Base-by-base conservation (phyloP, 192 early-diverging fungal genomes). In the Chytriomyces sp. region DNA sequence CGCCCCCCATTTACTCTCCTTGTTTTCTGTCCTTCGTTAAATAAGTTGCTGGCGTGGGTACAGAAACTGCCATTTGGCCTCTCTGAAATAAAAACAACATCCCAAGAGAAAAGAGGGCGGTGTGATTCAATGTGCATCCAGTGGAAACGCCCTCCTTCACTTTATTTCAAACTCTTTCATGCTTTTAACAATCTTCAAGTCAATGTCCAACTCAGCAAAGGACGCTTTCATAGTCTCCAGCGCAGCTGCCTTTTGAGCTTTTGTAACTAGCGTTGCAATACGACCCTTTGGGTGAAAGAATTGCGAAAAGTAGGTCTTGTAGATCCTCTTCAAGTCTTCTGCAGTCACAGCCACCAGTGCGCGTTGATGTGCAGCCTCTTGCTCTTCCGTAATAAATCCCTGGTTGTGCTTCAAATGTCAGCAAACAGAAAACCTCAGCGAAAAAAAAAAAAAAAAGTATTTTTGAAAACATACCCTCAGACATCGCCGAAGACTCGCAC, bases 341-440 rank as follows among this genome's bases (percentile, higher is more conserved):
- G 50, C 61, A 3, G 82, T 84, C 16, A 92, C 87, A 50, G 75
- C 74, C 69, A 90, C 86, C 0, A 92, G 76, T 16, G 72, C 75
- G 44, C 81, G 61, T 16, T 88, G 68, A 62, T 75, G 76, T 46
- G 44, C 74, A 5, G 64, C 74, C 76, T 91, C 82, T 24, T 90
- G 85, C 13, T 91, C 85, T 3, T 91, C 67, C 10, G 84, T 78
- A 1, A 79, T 77, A 65, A 86, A 85, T 9, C 91, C 91, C 90
- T 91, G 61, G 11, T 53, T 69, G 53, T 20, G 20, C 3, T n/a
- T 13, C 53, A 5, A 20, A 57, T 57, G 53, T 64, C 63, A 26
- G 11, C 26, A 64, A 68, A 11, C n/a, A n/a, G n/a, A n/a, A n/a
- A n/a, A n/a, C n/a, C 5, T 0, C 16, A 61, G 46, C 13, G 50